Evolutionary conservation across 805 yeast genomes (phyloP).

Genomic region (Candida piceae): DNA sequence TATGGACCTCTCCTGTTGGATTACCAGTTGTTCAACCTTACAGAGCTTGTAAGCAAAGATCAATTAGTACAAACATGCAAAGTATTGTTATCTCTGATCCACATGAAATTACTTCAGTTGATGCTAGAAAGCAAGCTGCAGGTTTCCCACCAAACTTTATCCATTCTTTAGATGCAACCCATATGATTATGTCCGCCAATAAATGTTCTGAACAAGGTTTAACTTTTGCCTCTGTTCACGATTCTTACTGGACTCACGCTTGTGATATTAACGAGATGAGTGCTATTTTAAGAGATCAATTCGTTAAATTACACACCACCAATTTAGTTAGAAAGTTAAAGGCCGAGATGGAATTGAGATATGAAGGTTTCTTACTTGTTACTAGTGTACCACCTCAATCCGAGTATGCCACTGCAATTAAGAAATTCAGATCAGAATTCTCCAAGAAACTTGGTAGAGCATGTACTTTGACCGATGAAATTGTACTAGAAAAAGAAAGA

Average conservation of each 20-base stretch:
- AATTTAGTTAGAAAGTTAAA: conserved; percentile 67
- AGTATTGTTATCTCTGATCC: conserved; percentile 87
- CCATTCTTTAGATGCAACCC: conserved; percentile 95
- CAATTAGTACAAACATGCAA: conserved; percentile 78
- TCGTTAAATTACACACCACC: conserved; percentile 69
- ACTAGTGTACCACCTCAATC: conserved; percentile 48
- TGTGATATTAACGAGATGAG: conserved; percentile 73
- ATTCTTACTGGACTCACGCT: conserved; percentile 98
- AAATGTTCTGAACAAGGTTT: conserved; percentile 63
- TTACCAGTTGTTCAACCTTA: conserved; percentile 97
- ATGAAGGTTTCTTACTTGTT: conserved; percentile 62
- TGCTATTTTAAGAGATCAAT: conserved; percentile 63
- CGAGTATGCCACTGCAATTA: conserved; percentile 46
- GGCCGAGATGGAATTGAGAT: conserved; percentile 77
- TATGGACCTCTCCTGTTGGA: conserved; percentile 97
- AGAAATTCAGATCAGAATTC: conserved; percentile 43
- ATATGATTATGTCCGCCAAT: conserved; percentile 86
- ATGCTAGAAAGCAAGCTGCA: conserved; percentile 80
- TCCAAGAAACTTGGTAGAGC: conserved; percentile 47
- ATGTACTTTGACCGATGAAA: conserved; percentile 66
- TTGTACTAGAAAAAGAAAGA: conserved; percentile 64
- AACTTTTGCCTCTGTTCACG: conserved; percentile 92
- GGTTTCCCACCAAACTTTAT: conserved; percentile 96
- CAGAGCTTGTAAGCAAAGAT: conserved; percentile 58
- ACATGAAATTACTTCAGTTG: conserved; percentile 74